Base-by-base conservation (phyloP, 164 flowering plant species). In the Liquidambar formosana region DNA sequence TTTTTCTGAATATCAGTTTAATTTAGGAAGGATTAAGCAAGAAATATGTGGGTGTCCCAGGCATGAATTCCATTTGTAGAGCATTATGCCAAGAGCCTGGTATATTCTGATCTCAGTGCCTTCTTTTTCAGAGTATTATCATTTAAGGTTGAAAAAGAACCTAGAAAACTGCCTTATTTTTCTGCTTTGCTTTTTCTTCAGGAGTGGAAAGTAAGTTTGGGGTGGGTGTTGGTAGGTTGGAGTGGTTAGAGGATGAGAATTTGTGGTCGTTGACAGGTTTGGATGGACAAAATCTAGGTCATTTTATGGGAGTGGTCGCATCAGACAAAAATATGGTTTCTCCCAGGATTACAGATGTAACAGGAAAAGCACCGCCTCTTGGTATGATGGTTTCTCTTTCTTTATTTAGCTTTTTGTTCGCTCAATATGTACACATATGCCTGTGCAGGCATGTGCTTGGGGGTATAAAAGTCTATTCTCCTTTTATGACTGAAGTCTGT, bases 11-110 rank as follows among this genome's bases (percentile, higher is more conserved):
- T 61, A 57, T 65, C 49, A 60, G 23, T 69, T 68, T 54, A 14
- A 57, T 80, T 70, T 68, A 92, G 97, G 90, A 84, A 66, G 87
- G 75, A 67, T 27, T 60, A 57, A 71, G 33, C 63, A 83, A 78
- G 84, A 89, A 80, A 77, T 92, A 84, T 82, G 93, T 92, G 61
- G 97, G 96, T 62, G 71, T 81, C 25, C 97, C 97, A 4, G 93
- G 94, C 70, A 92, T 92, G 96, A 92, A 89, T 78, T 88, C 97
- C 57, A 81, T 92, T 53, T 90, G 96, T 71, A 83, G 59, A 79
- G 84, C 90, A 54, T 72, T 92, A 41, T 83, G 87, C 82, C 61
- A 56, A 25, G 87, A 88, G 70, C 83, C 88, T 65, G 95, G 97
- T 92, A 75, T 44, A 59, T 70, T 13, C 23, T 48, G 57, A 25